A percentile compares a stretch with the other conserved stretches of the same genome.
phyloP scores from a whole-genome alignment of 2,329 filamentous ascomycete species.

The Xylariomycetidae sp. region DNA sequence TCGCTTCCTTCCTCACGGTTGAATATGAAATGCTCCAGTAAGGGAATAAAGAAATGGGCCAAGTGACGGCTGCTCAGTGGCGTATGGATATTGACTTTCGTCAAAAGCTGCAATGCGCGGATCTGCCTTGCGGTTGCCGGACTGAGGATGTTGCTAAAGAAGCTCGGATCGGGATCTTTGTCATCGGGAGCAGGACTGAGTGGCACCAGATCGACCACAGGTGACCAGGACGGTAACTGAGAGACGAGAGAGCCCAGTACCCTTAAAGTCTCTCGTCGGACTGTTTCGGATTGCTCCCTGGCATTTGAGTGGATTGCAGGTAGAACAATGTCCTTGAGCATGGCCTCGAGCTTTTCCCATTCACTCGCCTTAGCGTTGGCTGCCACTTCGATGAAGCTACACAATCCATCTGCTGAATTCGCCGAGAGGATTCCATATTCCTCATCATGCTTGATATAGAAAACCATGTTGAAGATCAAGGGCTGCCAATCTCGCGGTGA shows the following conservation, averaged over 20 bases:
- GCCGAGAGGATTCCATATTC: conserved; percentile 76
- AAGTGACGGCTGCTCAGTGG: conserved; percentile 71
- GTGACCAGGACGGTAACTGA: conserved; percentile 61
- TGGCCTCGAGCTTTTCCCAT: conserved; percentile 44
- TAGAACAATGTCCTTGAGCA: conserved; percentile 61
- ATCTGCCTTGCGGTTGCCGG: conserved; percentile 83
- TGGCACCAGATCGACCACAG: conserved; percentile 66
- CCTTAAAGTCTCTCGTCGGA: conserved; percentile 74
- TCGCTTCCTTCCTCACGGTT: conserved; percentile 67
- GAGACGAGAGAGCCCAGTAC: conserved; percentile 75
- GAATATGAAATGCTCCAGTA: conserved; percentile 92
- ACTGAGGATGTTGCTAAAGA: conserved; percentile 89
- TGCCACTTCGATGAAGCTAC: conserved; percentile 66
- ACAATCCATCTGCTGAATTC: conserved; percentile 76
- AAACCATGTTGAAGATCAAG: conserved; percentile 82
- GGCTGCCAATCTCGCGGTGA: conserved; percentile 77
- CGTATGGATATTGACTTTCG: conserved; percentile 57
- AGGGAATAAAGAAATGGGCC: conserved; percentile 79
- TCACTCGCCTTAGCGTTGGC: conserved; percentile 35
- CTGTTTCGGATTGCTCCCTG: conserved; percentile 73
- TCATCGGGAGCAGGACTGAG: conserved; percentile 60
- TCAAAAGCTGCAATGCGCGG: conserved; percentile 73
- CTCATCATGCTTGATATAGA: conserved; percentile 77
- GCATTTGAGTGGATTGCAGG: conserved; percentile 72
- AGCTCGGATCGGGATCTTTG: conserved; percentile 59